Evolutionary conservation across 2,329 filamentous ascomycete genomes (phyloP).

Genomic region (Coniochaeta sp.): DNA sequence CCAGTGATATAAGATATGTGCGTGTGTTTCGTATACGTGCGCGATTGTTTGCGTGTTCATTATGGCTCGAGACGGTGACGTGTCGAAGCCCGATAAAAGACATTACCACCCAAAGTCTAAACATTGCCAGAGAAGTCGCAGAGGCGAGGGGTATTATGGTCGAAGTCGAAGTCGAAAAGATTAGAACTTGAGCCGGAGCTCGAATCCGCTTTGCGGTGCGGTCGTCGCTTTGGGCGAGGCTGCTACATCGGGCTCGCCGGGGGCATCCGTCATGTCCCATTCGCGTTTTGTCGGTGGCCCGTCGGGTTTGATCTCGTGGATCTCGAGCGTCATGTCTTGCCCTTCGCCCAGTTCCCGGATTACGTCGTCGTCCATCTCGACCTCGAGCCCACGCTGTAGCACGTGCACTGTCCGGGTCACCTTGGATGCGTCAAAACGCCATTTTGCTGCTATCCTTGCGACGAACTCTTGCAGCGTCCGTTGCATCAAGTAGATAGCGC

Average conservation of each 20-base stretch:
- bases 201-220: conserved; percentile 24
- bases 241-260: conserved; percentile 27
- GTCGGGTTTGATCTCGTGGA: conserved; percentile 35
- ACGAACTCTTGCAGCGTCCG: conserved; percentile 71
- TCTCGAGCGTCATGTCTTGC: conserved; percentile 80
- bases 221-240: conserved; percentile 19
- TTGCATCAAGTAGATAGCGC: conserved; percentile 77
- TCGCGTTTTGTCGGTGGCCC: conserved; percentile 41
- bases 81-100: not conserved
- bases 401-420: conserved; percentile 67
- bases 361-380: conserved; percentile 87
- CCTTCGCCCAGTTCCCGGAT: conserved; percentile 79
- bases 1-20: not conserved
- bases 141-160: not conserved
- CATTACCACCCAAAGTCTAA: conserved; percentile 2
- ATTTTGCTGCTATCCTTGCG: conserved; percentile 68
- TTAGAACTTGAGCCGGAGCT: conserved; percentile 42
- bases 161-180: not conserved
- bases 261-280: conserved; percentile 54
- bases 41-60: not conserved
- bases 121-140: not conserved
- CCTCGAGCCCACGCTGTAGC: conserved; percentile 67
- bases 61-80: not conserved
- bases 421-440: conserved; percentile 65
- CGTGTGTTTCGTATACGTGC: not conserved